Percentiles rank a stretch among this genome's conserved stretches.
phyloP scores from a whole-genome alignment of 2,329 filamentous ascomycete genomes.

The Ambrosiella xylebori region DNA sequence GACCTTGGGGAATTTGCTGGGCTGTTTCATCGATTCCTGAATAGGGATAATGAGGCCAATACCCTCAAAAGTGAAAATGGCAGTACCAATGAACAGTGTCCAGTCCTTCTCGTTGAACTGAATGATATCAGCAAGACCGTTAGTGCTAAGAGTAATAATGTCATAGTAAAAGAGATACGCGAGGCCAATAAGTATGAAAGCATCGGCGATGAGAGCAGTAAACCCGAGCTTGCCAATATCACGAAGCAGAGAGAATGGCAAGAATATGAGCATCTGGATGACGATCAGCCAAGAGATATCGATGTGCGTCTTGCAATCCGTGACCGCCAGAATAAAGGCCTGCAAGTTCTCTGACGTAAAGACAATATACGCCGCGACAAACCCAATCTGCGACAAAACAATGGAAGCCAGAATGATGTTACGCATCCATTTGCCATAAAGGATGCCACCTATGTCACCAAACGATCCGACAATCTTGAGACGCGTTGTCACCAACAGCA shows the following conservation, averaged over 20 bases:
- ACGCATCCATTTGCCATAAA: slow-evolving; percentile 85
- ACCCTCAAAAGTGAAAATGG: slow-evolving; percentile 97
- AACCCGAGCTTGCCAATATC: slow-evolving; percentile 97
- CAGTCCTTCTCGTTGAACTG: slow-evolving; percentile 82
- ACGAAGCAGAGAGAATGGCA: slow-evolving; percentile 81
- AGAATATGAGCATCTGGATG: slow-evolving; percentile 87
- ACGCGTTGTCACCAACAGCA: slow-evolving; percentile 74
- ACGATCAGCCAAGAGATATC: slow-evolving; percentile 80
- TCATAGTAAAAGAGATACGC: slow-evolving; percentile 95
- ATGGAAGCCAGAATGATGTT: slow-evolving; percentile 77
- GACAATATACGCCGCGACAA: slow-evolving; percentile 88
- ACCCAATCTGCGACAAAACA: slow-evolving; percentile 87
- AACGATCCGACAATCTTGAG: slow-evolving; percentile 84
- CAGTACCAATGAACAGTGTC: slow-evolving; percentile 96
- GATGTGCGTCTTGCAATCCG: slow-evolving; percentile 65
- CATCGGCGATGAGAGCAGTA: slow-evolving; percentile 81
- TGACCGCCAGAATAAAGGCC: slow-evolving; percentile 83
- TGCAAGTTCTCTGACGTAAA: slow-evolving; percentile 93
- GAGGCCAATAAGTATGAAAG: slow-evolving; percentile 83
- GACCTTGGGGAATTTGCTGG: slow-evolving; percentile 76
- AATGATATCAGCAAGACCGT: slow-evolving; percentile 70
- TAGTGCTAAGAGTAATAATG: slow-evolving; percentile 57
- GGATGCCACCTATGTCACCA: slow-evolving; percentile 82
- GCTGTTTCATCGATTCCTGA: slow-evolving; percentile 89
- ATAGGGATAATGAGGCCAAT: slow-evolving; percentile 97